Conservation (phyloP, 1,284 basidiomycete species). For the Sanguinoderma infundibulare region DNA sequence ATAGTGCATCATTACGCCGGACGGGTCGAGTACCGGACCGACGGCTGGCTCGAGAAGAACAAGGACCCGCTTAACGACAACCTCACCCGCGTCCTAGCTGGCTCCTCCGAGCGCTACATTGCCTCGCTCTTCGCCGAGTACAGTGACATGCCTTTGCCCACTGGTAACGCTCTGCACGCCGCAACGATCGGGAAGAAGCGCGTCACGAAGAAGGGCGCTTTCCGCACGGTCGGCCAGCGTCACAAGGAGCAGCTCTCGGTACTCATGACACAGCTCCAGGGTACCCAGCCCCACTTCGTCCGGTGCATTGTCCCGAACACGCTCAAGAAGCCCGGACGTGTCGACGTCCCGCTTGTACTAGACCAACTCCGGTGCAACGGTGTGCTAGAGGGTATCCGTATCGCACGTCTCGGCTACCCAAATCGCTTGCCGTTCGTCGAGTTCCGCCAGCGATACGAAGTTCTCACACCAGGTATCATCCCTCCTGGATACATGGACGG, state of each 20-base stretch:
- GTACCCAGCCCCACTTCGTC: conserved; percentile 98
- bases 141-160: conserved; percentile 47
- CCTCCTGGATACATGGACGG: conserved; percentile 97
- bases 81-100: conserved; percentile 86
- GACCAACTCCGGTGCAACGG: conserved; percentile 99
- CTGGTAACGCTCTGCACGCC: conserved; percentile 41
- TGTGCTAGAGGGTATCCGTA: conserved; percentile 98
- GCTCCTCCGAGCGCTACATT: conserved; percentile 85
- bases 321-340: conserved; percentile 89
- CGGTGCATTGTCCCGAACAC: conserved; percentile 97
- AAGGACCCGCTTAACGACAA: conserved; percentile 99
- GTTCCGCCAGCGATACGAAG: conserved; percentile 96
- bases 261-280: conserved; percentile 90
- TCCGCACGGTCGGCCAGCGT: conserved; percentile 93
- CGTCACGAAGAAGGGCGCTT: conserved; percentile 91
- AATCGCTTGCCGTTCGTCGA: conserved; percentile 97
- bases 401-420: conserved; percentile 96
- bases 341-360: conserved; percentile 94
- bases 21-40: conserved; percentile 94
- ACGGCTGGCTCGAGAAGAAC: conserved; percentile 99
- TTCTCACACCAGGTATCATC: conserved; percentile 92
- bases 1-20: conserved; percentile 97
- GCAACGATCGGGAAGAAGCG: conserved; percentile 74
- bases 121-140: conserved; percentile 88
- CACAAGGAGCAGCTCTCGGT: conserved; percentile 96